Conservation (phyloP, 805 yeast species). For the Isabelozyma pseudorhagii region DNA sequence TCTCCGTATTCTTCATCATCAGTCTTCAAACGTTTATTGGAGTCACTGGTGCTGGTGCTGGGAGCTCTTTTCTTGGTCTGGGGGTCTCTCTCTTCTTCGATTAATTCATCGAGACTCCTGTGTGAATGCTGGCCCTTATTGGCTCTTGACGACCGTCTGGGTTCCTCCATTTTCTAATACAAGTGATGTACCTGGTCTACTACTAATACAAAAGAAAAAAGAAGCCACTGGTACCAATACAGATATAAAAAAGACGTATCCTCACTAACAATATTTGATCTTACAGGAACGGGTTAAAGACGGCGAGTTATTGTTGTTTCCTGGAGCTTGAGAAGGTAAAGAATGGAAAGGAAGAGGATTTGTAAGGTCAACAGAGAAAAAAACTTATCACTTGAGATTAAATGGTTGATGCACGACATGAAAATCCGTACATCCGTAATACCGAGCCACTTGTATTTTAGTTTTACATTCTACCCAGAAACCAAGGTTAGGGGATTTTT, state of each 20-base stretch:
- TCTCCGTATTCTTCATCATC: constrained; percentile 9
- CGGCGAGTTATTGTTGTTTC: not conserved
- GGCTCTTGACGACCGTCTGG: constrained; percentile 33
- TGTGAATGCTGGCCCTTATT: constrained; percentile 40
- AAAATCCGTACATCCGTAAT: no score
- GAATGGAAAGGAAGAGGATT: not conserved
- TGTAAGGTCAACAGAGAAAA: not conserved
- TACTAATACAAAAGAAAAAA: not conserved
- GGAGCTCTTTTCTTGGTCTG: constrained; percentile 4
- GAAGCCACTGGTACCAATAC: not conserved
- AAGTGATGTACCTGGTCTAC: not conserved
- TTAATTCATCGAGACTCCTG: constrained; percentile 20
- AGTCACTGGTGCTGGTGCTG: constrained; percentile 4
- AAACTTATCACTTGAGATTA: no score
- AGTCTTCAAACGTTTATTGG: not conserved
- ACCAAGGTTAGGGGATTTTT: no score
- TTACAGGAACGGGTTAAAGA: not conserved
- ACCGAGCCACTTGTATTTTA: no score
- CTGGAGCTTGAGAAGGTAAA: not conserved
- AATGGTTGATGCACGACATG: not conserved
- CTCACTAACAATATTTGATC: not conserved
- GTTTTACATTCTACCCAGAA: no score
- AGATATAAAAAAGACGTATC: not conserved
- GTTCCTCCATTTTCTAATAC: constrained; percentile 1
- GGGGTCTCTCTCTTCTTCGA: constrained; percentile 7